Evolutionary conservation across 345 rosid species (phyloP), one percentile per base, ranked within the genome.

Genomic region (Sisymbrium altissimum): DNA sequence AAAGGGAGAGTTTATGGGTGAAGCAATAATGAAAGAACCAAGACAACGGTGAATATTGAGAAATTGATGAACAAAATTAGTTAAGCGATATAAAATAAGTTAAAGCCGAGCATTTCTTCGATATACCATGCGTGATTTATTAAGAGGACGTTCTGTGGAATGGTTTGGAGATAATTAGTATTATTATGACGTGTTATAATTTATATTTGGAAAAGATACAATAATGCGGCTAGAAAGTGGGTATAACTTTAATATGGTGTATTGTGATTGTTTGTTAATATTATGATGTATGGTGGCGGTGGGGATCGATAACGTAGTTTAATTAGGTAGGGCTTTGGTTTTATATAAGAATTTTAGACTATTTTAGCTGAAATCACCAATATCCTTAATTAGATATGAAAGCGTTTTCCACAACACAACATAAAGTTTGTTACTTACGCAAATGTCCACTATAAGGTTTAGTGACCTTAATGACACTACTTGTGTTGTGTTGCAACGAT

Each of bases 241-340:
- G 58, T 33, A 54, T n/a, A 25, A 61, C 57, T 64, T 44, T 43
- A 53, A 18, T 36, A 55, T 44, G 55, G 70, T 73, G 41, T 33
- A 38, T 35, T 68, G 19, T 56, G 48, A 44, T 73, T 50, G 49
- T 30, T 44, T 43, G 29, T 56, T 43, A 30, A 44, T 40, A 43
- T 61, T 60, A 25, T 60, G 21, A 35, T 40, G 14, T 44, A 33
- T 73, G 71, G 56, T 64, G 55, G 25, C 30, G 30, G 55, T 50
- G 77, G n/a, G 65, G 41, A 53, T 52, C 27, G 59, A 54, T 35
- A 44, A 64, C 17, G 48, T 73, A 64, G 56, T 64, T 54, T 64
- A 21, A 43, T 55, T 64, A 65, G 58, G 19, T 48, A 59, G n/a
- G 41, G 15, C 39, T 48, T 14, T 64, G 7, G 32, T 36, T 52